Evolutionary conservation across 2,329 filamentous ascomycete genomes (phyloP), one percentile per base, ranked within the genome.

Genomic region (Tolypocladium ovalisporum): DNA sequence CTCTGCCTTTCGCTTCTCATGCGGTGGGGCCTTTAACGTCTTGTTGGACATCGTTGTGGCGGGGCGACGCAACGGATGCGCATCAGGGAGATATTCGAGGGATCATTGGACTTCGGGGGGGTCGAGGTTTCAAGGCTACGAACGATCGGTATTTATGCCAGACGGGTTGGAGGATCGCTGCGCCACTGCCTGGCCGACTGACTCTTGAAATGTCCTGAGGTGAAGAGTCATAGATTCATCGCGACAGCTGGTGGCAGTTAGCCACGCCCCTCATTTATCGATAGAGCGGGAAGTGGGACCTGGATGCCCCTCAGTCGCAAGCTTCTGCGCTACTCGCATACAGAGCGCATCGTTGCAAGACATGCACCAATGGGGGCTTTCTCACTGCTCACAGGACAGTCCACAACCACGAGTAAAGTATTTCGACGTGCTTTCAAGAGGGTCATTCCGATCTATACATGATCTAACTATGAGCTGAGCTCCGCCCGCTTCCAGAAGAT

Each of bases 1-100:
- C 76, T 97, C 92, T 64, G 91, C 91, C 75, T 89, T 90, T 64
- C 90, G 87, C 72, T 88, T 84, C 73, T 96, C 92, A 67, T 90
- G 85, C 44, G 83, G 80, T 58, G 86, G 82, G 67, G 85, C 81
- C 71, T 86, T 89, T 58, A 73, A 70, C 64, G 74, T 65, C 74
- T 79, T 83, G 57, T 67, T 74, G 49, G 81, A 73, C 83, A 85
- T 86, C 60, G 56, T 74, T 63, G 65, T 61, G 54, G 59, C 63
- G 61, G 63, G 60, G 61, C 57, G 54, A 63, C 63, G 63, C 60
- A 58, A 62, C 56, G 36, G 55, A 44, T 40, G 59, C 36, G 51
- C 42, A 57, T 59, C 56, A 62, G 56, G 60, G 34, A 32, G 56
- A 54, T 69, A 67, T 68, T 64, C 61, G 62, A 52, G 56, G 59